Evolutionary conservation across 805 yeast species (phyloP).

Genomic region (Saturnispora serradocipensis): DNA sequence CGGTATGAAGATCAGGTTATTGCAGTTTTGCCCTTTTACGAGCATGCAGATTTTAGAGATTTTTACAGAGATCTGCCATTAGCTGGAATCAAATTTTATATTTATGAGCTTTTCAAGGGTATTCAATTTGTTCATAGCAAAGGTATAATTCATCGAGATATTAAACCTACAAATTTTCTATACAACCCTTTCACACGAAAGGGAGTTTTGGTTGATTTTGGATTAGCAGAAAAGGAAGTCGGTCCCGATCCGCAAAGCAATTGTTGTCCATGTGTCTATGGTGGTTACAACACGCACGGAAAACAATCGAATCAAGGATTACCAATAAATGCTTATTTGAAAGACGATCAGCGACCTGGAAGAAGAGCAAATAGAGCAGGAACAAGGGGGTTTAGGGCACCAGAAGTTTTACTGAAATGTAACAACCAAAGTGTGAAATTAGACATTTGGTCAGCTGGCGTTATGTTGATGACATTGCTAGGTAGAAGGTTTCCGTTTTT

Average conservation of each 20-base stretch:
- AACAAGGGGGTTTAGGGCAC: conserved; percentile 90
- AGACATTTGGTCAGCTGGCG: conserved; percentile 92
- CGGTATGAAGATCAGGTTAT: conserved; percentile 86
- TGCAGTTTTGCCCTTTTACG: conserved; percentile 85
- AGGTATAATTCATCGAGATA: conserved; percentile 88
- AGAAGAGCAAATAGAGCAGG: conserved; percentile 96
- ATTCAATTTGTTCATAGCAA: conserved; percentile 76
- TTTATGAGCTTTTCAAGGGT: conserved; percentile 71
- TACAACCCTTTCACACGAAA: conserved; percentile 53
- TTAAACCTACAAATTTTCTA: conserved; percentile 89
- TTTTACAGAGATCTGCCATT: conserved; percentile 75
- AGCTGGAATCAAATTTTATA: conserved; percentile 70
- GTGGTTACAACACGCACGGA: conserved; percentile 22
- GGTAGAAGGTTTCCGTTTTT: conserved; percentile 85
- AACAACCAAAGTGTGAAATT: conserved; percentile 71
- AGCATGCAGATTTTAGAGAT: conserved; percentile 83
- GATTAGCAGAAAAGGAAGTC: conserved; percentile 68
- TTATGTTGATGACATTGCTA: conserved; percentile 69
- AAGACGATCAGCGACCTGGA: conserved; percentile 80
- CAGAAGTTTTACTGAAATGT: conserved; percentile 84
- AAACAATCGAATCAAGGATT: conserved; percentile 21
- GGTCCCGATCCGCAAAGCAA: conserved; percentile 23
- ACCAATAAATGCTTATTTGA: conserved; percentile 58
- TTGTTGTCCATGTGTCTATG: conserved; percentile 50
- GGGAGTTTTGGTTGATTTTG: conserved; percentile 88